Evolutionary conservation across 2,329 filamentous ascomycete species (phyloP).

Genomic region (Colletotrichum chrysophilum): DNA sequence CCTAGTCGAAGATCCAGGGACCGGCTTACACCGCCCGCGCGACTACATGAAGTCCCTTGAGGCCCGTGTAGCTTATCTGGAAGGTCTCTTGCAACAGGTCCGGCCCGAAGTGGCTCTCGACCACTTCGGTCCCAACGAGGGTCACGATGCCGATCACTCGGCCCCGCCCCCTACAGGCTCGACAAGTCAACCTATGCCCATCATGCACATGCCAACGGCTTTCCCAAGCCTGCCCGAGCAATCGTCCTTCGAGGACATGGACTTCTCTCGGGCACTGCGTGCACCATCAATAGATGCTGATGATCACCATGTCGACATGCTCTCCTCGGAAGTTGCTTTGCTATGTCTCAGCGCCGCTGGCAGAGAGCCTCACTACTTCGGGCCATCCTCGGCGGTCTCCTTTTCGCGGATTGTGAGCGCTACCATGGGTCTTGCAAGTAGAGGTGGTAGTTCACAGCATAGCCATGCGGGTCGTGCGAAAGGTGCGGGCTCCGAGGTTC

Average conservation of each 20-base stretch:
- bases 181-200: neutral
- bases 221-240: neutral
- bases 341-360: conserved; percentile 35
- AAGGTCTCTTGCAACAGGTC: conserved; percentile 31
- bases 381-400: conserved; percentile 37
- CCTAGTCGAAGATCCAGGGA: conserved; percentile 40
- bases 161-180: neutral
- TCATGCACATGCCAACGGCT: neutral
- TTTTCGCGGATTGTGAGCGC: conserved; percentile 34
- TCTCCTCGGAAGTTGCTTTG: conserved; percentile 35
- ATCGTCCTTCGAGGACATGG: neutral
- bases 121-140: conserved; percentile 9
- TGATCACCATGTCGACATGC: conserved; percentile 17
- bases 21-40: conserved; percentile 33
- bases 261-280: neutral
- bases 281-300: neutral
- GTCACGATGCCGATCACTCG: neutral
- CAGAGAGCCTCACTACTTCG: conserved; percentile 40
- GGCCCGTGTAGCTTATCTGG: conserved; percentile 31
- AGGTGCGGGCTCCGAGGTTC: neutral
- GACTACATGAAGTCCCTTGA: conserved; percentile 36
- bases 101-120: conserved; percentile 30
- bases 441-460: conserved; percentile 9
- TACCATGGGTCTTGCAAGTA: conserved; percentile 22
- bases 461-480: neutral